These are phyloP conservation scores for Trichoderma arundinaceum DNA, from an alignment of 2,329 filamentous ascomycete genomes.

Conservation along the genomic window DNA sequence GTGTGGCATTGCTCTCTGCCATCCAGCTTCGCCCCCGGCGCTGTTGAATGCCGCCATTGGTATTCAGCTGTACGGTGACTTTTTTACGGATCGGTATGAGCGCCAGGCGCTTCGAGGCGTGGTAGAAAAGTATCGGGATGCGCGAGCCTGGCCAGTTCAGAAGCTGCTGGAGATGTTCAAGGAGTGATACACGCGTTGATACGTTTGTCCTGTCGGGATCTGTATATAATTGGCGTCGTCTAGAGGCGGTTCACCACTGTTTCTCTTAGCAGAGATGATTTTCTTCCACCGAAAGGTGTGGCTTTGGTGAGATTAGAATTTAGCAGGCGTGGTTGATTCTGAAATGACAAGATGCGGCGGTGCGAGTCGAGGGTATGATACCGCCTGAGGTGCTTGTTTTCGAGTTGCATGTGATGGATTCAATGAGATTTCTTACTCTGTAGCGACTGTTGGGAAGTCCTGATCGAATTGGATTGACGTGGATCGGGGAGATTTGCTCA, in stretches of 20 bases:
- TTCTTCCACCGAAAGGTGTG: neutral
- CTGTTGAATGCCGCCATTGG: conserved; percentile 49
- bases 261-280: neutral
- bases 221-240: neutral
- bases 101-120: conserved; percentile 47
- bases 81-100: conserved; percentile 50
- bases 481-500: too few species aligned
- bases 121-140: conserved; percentile 53
- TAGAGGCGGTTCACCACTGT: neutral
- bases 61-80: conserved; percentile 51
- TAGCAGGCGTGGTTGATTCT: neutral
- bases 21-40: conserved; percentile 47
- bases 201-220: neutral
- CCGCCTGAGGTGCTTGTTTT: neutral
- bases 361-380: neutral
- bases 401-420: neutral
- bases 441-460: neutral
- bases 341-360: neutral
- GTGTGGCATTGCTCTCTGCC: conserved; percentile 49
- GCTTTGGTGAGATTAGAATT: neutral
- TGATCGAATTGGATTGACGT: too few species aligned
- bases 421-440: neutral
- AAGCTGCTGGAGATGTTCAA: conserved; percentile 47
- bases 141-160: conserved; percentile 49
- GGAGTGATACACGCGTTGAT: neutral